phyloP scores from a whole-genome alignment of 2,329 filamentous ascomycete genomes.

The Venturia asperata region DNA sequence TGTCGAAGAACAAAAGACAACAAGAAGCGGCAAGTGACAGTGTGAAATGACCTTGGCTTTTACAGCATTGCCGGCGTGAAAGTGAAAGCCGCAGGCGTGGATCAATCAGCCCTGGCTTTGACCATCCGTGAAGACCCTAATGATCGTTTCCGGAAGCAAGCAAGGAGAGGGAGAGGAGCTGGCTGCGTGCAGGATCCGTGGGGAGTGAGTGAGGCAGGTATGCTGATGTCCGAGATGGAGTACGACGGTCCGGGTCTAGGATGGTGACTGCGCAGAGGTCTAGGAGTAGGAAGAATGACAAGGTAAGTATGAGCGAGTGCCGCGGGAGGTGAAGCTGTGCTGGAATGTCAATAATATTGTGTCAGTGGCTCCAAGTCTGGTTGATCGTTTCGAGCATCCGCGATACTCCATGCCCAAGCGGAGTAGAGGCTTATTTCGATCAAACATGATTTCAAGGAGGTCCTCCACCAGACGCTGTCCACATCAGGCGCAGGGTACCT shows the following conservation, averaged over 20 bases:
- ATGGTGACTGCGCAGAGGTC: background rate
- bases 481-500: conserved; percentile 21
- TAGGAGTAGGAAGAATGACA: background rate
- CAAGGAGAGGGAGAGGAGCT: conserved; percentile 3
- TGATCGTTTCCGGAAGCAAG: conserved; percentile 12
- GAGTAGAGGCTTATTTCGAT: conserved; percentile 27
- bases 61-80: conserved; percentile 8
- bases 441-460: conserved; percentile 34
- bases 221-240: conserved; percentile 3
- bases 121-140: background rate
- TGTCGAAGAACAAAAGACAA: background rate
- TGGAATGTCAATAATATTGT: conserved; percentile 7
- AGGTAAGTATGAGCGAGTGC: background rate
- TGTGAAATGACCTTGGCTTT: background rate
- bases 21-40: background rate
- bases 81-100: background rate
- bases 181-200: background rate
- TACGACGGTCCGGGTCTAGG: background rate
- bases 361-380: conserved; percentile 2
- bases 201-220: background rate
- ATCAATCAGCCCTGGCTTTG: conserved; percentile 11
- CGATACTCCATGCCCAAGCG: conserved; percentile 32
- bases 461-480: conserved; percentile 31
- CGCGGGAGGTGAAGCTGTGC: background rate
- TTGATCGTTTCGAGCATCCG: conserved; percentile 11